phyloP scores from a whole-genome alignment of 768 basidiomycete genomes.

The Strobilomyces dryophilus region DNA sequence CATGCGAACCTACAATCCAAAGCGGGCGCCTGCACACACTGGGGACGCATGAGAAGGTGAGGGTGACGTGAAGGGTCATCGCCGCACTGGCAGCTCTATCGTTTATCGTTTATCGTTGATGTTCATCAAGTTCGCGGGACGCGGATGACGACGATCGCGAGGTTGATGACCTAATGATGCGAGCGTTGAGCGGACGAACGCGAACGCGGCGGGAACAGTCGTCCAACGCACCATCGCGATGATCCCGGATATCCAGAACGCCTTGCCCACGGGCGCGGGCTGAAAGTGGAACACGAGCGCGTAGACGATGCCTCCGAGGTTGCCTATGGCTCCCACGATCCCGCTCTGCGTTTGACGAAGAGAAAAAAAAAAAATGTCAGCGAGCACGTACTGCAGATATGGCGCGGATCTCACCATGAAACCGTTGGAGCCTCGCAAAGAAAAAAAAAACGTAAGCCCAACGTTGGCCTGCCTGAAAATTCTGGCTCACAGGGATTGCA shows the following conservation, averaged over 20 bases:
- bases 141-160: neutral
- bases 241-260: neutral
- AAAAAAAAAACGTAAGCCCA: too few relatives aligned
- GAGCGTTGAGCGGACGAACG: neutral
- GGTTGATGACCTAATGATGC: slow-evolving; percentile 1
- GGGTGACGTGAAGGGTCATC: neutral
- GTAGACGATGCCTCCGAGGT: neutral
- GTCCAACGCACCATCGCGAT: neutral
- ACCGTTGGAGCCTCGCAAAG: slow-evolving; percentile 6
- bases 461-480: too few relatives aligned
- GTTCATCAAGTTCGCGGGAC: slow-evolving; percentile 8
- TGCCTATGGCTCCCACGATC: neutral
- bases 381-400: too few relatives aligned
- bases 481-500: slow-evolving; percentile 4
- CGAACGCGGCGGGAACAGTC: neutral
- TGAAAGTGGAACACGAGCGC: neutral
- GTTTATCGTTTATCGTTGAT: too few relatives aligned
- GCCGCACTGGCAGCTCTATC: too few relatives aligned
- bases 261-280: neutral
- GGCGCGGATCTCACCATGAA: slow-evolving; percentile 25
- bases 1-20: neutral
- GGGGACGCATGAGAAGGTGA: neutral
- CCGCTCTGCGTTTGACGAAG: neutral
- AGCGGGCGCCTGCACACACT: neutral
- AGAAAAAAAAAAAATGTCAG: too few relatives aligned